A percentile compares a stretch with the other conserved stretches of the same genome.
These are phyloP conservation scores for Salicornia ramosissima DNA, from an alignment of 148 eudicot genomes.

Conservation along the genomic window DNA sequence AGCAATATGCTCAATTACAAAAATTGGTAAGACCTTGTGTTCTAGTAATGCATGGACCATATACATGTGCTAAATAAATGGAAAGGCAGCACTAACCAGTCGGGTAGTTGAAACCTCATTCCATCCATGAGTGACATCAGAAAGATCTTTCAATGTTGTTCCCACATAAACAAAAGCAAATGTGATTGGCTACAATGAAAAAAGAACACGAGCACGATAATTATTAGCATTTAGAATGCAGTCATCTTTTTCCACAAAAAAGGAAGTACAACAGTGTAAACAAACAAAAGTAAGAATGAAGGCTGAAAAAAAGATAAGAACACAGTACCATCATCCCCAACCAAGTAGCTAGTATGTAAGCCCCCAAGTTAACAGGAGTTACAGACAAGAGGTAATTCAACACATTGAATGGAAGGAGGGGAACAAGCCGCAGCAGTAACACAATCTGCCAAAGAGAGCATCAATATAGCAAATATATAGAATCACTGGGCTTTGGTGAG, in stretches of 20 bases:
- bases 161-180: slow-evolving; percentile 86
- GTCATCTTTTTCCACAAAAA: not conserved
- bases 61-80: not conserved
- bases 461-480: not conserved
- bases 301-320: not conserved
- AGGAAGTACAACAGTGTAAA: not conserved
- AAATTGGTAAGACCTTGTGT: not conserved
- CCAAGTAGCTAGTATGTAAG: slow-evolving; percentile 89
- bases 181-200: slow-evolving; percentile 72
- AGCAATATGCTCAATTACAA: no score
- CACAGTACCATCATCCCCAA: slow-evolving; percentile 91
- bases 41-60: not conserved
- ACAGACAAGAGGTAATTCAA: slow-evolving; percentile 93
- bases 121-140: slow-evolving; percentile 94
- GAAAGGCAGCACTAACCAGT: slow-evolving; percentile 50
- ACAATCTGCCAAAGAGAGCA: slow-evolving; percentile 56
- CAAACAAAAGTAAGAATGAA: not conserved
- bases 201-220: not conserved
- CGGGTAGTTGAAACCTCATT: slow-evolving; percentile 68
- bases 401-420: slow-evolving; percentile 91
- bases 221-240: not conserved
- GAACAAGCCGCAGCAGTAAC: slow-evolving; percentile 87
- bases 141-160: slow-evolving; percentile 83
- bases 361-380: slow-evolving; percentile 67
- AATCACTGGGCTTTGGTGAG: no score